phyloP scores from a whole-genome alignment of 495 filamentous ascomycete genomes.

The Daldinia grandis region DNA sequence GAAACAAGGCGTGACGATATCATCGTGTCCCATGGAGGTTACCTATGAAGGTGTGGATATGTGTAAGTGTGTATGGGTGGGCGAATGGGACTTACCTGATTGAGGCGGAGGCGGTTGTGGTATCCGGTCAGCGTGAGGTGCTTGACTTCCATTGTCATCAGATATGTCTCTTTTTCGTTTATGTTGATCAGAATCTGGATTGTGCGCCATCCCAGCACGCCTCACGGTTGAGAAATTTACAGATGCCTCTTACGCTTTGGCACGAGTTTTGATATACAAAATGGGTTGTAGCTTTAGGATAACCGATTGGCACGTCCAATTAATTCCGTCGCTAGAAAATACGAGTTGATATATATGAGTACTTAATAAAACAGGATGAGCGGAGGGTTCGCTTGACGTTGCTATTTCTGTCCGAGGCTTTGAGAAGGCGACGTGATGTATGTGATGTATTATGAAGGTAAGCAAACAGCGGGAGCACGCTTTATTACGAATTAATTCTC shows the following conservation, averaged over 20 bases:
- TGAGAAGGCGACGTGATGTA: neutral
- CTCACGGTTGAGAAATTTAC: slow-evolving; percentile 35
- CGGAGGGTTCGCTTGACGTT: slow-evolving; percentile 29
- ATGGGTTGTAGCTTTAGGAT: slow-evolving; percentile 27
- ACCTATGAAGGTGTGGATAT: slow-evolving; percentile 29
- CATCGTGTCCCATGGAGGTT: slow-evolving; percentile 10
- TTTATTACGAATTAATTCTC: slow-evolving; percentile 38
- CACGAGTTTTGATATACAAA: slow-evolving; percentile 34
- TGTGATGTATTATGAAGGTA: slow-evolving; percentile 20
- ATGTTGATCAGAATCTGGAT: slow-evolving; percentile 46
- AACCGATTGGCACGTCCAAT: slow-evolving; percentile 33
- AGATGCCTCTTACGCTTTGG: slow-evolving; percentile 17
- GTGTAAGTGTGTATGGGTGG: slow-evolving; percentile 24
- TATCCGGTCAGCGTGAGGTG: slow-evolving; percentile 50
- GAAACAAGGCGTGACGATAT: slow-evolving; percentile 15
- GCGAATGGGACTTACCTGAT: slow-evolving; percentile 50
- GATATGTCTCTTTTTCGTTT: slow-evolving; percentile 54
- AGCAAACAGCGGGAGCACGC: slow-evolving; percentile 31
- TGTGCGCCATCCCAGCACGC: slow-evolving; percentile 45
- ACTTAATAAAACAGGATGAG: slow-evolving; percentile 20
- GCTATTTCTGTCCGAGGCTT: slow-evolving; percentile 24
- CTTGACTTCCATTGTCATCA: slow-evolving; percentile 51
- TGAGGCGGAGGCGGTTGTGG: slow-evolving; percentile 56
- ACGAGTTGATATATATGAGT: slow-evolving; percentile 29
- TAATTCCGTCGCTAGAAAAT: slow-evolving; percentile 31